These are phyloP conservation scores for Leccinum griseonigrum DNA, from an alignment of 1,284 basidiomycete genomes.

Conservation along the genomic window DNA sequence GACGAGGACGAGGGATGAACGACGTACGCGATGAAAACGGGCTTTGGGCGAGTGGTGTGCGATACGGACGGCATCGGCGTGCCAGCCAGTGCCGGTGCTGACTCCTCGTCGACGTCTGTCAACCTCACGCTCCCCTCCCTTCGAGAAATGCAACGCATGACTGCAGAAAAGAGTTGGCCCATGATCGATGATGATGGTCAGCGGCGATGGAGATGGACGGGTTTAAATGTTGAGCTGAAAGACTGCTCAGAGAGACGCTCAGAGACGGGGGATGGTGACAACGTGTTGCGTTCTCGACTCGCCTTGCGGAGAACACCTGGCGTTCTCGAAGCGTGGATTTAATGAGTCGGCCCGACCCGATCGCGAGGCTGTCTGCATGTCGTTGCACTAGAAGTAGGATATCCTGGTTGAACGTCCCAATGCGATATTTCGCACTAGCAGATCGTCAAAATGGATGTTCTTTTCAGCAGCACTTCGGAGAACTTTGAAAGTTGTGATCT, in stretches of 20 bases:
- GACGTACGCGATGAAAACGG: slow-evolving; percentile 33
- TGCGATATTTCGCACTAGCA: neutral
- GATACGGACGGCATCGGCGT: neutral
- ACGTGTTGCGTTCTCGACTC: neutral
- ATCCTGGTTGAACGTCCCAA: neutral
- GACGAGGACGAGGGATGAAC: neutral
- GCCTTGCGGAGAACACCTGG: slow-evolving; percentile 8
- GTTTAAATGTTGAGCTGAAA: neutral
- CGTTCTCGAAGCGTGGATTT: slow-evolving; percentile 3
- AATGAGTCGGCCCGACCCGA: slow-evolving; percentile 2
- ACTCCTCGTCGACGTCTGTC: slow-evolving; percentile 17
- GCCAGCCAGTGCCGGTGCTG: neutral
- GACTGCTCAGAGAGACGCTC: neutral
- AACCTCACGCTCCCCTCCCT: slow-evolving; percentile 15
- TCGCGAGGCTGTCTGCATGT: neutral
- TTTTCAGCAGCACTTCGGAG: neutral
- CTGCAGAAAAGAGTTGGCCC: slow-evolving; percentile 16
- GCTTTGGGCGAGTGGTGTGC: slow-evolving; percentile 9
- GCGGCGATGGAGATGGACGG: slow-evolving; percentile 8
- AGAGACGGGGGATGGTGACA: slow-evolving; percentile 10
- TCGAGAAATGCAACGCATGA: slow-evolving; percentile 6
- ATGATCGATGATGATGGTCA: slow-evolving; percentile 9
- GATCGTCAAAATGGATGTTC: neutral
- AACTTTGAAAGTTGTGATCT: neutral
- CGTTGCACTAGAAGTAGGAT: neutral